Base-by-base conservation (phyloP, 148 eudicot genomes). In the Chenopodium formosanum region DNA sequence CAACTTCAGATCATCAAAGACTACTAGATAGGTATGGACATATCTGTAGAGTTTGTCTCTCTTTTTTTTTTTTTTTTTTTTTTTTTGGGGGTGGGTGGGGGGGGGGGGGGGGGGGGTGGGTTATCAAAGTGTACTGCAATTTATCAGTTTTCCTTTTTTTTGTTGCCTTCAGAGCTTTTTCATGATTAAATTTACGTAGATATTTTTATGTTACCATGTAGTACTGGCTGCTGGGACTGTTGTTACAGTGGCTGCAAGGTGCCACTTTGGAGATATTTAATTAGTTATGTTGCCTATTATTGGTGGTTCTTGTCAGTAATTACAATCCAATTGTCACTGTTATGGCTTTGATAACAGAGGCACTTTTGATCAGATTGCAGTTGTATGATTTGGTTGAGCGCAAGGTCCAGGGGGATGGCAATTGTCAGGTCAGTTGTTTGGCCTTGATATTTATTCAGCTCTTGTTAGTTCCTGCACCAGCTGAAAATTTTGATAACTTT, bases 331-430 rank as follows among this genome's bases (percentile, higher is more conserved):
- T 47, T 31, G 64, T 67, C 32, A 29, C 72, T 81, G 56, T 19
- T 75, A 31, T 88, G 73, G 68, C 78, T 77, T 82, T 77, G 81
- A 80, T 82, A 64, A 81, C 81, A 73, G 76, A 67, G 67, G n/a
- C 56, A 80, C 68, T 86, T 84, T 86, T 82, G 14, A 86, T 84
- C 88, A 95, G 99, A 90, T 89, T 95, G 88, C 91, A 91, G 87
- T 86, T 93, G 81, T 95, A 90, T 88, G 91, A 92, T 85, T 88
- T 95, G 90, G 86, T 92, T 89, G 99, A 95, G 86, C 90, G 85
- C 86, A 93, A 92, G 89, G 87, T 95, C 82, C 92, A 89, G 86
- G 97, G 99, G 77, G 99, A 95, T 87, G 99, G 99, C 32, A 95
- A 93, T 80, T 95, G 99, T 82, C 99, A 95, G 97, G 98, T 92